Evolutionary conservation across 2,329 filamentous ascomycete genomes (phyloP), one percentile per base, ranked within the genome.

Genomic region (Alternaria infectoria): DNA sequence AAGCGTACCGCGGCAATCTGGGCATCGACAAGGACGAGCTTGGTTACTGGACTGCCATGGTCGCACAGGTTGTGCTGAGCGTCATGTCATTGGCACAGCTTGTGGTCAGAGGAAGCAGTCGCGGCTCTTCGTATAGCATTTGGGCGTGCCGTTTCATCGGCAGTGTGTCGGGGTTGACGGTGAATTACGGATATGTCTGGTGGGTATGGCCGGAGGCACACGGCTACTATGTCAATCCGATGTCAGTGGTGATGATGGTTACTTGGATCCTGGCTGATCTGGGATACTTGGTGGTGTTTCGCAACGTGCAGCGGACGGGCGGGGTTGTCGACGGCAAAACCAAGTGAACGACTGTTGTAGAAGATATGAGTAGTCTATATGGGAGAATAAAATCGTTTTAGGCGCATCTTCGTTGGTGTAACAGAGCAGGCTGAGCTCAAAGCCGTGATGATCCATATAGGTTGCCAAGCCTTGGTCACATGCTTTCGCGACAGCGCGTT

Each of bases 81-180:
- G 75, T 77, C 2, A 74, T 76, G 23, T 80, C 81, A 7, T 63
- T 85, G 57, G 77, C 79, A 21, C 84, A 84, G 81, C 73, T 86
- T 44, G 55, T 83, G 11, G 76, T 82, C 19, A 76, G 85, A 56
- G 80, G 81, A 2, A 84, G 86, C 68, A 84, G 83, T 17, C 83
- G 84, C 4, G 85, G 84, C 1, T 80, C 82, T 46, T 82, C 81
- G 56, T 85, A 83, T 0, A 93, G 93, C 0, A 96, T 97, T 30
- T 97, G 92, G 77, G 85, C 95, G 13, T 93, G 93, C 0, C 91
- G 93, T 0, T 88, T 97, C 51, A 71, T 97, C 9, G 90, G 93
- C 40, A 93, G 97, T 85, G 83, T 84, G 6, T 83, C 96, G 79
- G 94, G 97, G 79, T 36, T 67, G 26, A 63, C 64, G 19, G 21